Conservation (phyloP, 1,284 basidiomycete species). For the Cutaneotrichosporon mucoides region DNA sequence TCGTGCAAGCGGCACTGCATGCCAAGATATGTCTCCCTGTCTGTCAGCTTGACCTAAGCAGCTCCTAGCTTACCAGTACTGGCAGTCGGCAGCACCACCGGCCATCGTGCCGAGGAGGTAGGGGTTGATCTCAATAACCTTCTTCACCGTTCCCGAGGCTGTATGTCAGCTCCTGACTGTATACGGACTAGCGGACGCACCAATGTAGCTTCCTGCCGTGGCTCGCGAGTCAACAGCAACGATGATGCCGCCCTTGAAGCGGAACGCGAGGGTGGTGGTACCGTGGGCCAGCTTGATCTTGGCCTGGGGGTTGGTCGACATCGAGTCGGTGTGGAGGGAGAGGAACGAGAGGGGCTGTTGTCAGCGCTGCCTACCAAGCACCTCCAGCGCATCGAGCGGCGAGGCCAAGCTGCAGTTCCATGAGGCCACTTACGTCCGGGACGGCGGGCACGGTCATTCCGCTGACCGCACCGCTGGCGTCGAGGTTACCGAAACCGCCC, state of each 20-base stretch:
- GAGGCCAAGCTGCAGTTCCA: not conserved
- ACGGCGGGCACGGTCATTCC: conserved; percentile 47
- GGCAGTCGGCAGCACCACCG: conserved; percentile 77
- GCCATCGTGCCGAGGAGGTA: conserved; percentile 99
- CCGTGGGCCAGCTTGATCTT: conserved; percentile 98
- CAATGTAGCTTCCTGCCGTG: conserved; percentile 94
- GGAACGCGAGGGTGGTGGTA: conserved; percentile 96
- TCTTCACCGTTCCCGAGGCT: conserved; percentile 95
- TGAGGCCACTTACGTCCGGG: conserved; percentile 39
- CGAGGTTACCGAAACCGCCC: conserved; percentile 64
- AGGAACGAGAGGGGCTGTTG: conserved; percentile 81
- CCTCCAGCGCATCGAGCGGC: no score
- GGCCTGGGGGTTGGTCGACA: conserved; percentile 77
- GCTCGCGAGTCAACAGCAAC: conserved; percentile 97
- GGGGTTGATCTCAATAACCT: conserved; percentile 99
- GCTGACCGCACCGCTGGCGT: conserved; percentile 34
- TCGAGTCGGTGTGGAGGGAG: conserved; percentile 85
- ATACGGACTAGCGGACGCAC: conserved; percentile 52
- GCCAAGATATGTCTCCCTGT: conserved; percentile 94
- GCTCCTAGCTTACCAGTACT: conserved; percentile 44
- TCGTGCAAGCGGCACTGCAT: conserved; percentile 97
- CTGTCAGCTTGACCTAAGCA: conserved; percentile 4
- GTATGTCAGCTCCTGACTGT: not conserved
- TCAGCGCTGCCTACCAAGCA: conserved; percentile 1
- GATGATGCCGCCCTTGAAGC: conserved; percentile 94